Evolutionary conservation across 1,284 basidiomycete species (phyloP), one percentile per base, ranked within the genome.

Genomic region (Earliella scabrosa): DNA sequence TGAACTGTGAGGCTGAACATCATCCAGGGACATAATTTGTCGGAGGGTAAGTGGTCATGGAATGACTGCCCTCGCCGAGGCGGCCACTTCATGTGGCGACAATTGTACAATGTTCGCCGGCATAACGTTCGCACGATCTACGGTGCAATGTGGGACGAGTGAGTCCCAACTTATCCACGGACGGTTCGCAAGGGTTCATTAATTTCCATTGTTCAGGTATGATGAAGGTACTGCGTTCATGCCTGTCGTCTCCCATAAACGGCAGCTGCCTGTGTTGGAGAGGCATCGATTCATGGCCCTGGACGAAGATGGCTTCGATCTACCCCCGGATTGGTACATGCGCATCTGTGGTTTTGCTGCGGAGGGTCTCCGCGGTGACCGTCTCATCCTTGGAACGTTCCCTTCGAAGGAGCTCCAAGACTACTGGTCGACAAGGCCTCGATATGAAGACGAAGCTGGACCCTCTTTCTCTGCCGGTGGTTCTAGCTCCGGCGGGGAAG

Each of bases 91-190:
- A 68, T 92, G 44, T 92, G 90, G 90, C 76, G 82, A 55, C 89
- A 92, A 65, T 73, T 92, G 2, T 82, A 78, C 72, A 86, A 90
- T 63, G 85, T 81, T 10, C 79, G 79, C 27, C 74, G 79, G 39
- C 78, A 79, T 36, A 87, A 87, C 11, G 84, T 83, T 14, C 77
- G 82, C n/a, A 85, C 75, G 2, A 79, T 91, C 50, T 91, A 91
- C 60, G 87, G 86, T 21, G 89, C 88, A 8, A 92, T 91, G 89
- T 92, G 89, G 88, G 90, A 92, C 63, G 89, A 90, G 87, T 90
- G 57, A 68, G 86, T 81, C 3, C 16, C 13, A 13, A 38, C 14
- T 45, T 13, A 43, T 23, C 9, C 20, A 9, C 3, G 32, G 32
- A 49, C 31, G 10, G 36, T 23, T 44, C n/a, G n/a, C n/a, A n/a